Conservation (phyloP, 2,329 filamentous ascomycete genomes). For the Calonectria fujianensis region DNA sequence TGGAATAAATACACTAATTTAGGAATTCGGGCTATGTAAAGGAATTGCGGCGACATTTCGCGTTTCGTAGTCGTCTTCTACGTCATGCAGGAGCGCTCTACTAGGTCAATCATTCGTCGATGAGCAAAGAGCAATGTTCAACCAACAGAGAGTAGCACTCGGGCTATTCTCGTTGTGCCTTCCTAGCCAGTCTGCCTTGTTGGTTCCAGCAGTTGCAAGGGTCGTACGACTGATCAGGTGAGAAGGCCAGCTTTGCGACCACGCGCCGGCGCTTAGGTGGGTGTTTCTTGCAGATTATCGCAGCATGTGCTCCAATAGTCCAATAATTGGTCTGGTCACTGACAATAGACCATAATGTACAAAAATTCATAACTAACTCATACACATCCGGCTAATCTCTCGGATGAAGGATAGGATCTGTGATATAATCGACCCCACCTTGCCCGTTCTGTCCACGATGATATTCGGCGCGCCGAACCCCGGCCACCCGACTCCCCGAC, state of each 20-base stretch:
- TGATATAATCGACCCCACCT: background rate
- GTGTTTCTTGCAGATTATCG: background rate
- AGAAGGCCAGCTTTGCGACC: background rate
- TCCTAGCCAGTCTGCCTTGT: conserved; percentile 1
- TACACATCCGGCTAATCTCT: background rate
- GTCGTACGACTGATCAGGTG: background rate
- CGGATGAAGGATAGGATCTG: background rate
- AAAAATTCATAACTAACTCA: background rate
- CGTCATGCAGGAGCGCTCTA: background rate
- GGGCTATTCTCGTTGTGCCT: background rate
- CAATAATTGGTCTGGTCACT: background rate
- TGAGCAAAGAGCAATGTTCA: background rate
- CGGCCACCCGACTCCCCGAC: background rate
- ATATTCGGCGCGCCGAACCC: background rate
- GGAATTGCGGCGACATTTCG: background rate
- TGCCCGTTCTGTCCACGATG: background rate
- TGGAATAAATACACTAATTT: background rate
- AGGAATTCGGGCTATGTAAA: background rate
- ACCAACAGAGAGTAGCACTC: conserved; percentile 22
- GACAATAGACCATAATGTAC: background rate
- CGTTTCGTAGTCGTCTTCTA: background rate
- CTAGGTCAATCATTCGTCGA: background rate
- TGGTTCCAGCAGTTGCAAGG: conserved; percentile 12
- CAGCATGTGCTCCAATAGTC: background rate
- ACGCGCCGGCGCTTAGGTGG: background rate